Evolutionary conservation across 768 basidiomycete species (phyloP).

Genomic region (Tephrocybe sp.): DNA sequence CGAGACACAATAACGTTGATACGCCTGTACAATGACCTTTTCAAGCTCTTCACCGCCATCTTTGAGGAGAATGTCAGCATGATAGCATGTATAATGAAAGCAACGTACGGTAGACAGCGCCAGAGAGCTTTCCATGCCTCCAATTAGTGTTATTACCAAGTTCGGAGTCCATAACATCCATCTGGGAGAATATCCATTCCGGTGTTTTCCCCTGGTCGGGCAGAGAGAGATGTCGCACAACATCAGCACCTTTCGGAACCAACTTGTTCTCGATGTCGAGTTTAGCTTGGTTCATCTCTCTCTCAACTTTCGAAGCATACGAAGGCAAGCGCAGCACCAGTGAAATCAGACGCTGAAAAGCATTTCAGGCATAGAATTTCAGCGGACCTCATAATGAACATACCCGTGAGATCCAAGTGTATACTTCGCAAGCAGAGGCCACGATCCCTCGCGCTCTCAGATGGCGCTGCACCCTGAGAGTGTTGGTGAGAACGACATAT

Average conservation of each 20-base stretch:
- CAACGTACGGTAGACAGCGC: conserved; percentile 79
- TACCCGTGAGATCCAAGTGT: conserved; percentile 52
- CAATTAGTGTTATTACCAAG: conserved; percentile 49
- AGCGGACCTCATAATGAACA: conserved; percentile 12
- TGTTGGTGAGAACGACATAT: conserved; percentile 53
- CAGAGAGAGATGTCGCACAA: conserved; percentile 63
- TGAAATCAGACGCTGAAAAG: conserved; percentile 48
- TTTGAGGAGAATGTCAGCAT: conserved; percentile 22
- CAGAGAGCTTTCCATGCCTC: conserved; percentile 73
- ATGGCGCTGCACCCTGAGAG: conserved; percentile 56
- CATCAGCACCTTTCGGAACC: conserved; percentile 58
- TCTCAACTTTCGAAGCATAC: conserved; percentile 54
- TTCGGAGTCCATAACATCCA: conserved; percentile 75
- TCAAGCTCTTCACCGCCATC: conserved; percentile 84
- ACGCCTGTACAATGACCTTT: conserved; percentile 76
- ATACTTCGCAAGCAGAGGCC: conserved; percentile 48
- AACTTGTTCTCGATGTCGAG: conserved; percentile 66
- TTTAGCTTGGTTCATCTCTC: conserved; percentile 63
- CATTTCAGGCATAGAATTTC: neutral
- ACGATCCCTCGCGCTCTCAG: conserved; percentile 59
- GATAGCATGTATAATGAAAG: neutral
- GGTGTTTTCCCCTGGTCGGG: conserved; percentile 61
- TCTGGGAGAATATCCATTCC: conserved; percentile 76
- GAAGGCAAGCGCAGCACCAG: conserved; percentile 62
- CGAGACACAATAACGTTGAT: conserved; percentile 77